Base-by-base conservation (phyloP, 352 stramenopile species). In the Globisporangium mamillatum region DNA sequence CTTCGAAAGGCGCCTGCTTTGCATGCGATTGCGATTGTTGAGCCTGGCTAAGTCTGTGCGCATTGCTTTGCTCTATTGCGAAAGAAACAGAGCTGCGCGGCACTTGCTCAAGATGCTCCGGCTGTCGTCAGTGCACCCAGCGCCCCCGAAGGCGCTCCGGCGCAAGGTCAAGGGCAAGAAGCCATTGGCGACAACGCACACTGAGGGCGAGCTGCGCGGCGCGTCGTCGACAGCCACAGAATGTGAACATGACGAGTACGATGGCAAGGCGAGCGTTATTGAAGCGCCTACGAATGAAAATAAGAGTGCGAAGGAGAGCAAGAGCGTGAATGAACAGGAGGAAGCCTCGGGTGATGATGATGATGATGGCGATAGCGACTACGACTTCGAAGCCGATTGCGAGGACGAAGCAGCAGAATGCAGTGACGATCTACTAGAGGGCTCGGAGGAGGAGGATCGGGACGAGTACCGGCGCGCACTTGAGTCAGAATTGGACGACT, bases 401-500 rank as follows among this genome's bases (percentile, higher is more conserved):
- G 24, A 38, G 24, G 36, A 70, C 1, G 68, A 67, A 22, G 69
- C 20, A 46, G 24, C 36, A 9, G 20, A 16, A 46, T 27, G 48
- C 14, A 18, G 22, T 58, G 29, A 12, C 27, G 18, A 48, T 1
- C 12, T 18, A 18, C 38, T 46, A 14, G 27, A n/a, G 10, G 38
- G 59, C 65, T 60, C 67, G 1, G 68, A 68, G 6, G 66, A 74
- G 24, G 75, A 71, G 36, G 69, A 77, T 24, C 12, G 64, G 16
- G 67, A 64, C 32, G 53, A 75, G 48, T 53, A 68, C 44, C 56
- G 48, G 1, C 64, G 32, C 0, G n/a, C 56, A 14, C 41, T 69
- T 8, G 65, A 78, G 24, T n/a, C 62, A n/a, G 72, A 78, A 44
- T 44, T 77, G 9, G 75, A 81, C 38, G 75, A 81, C 36, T 72